Evolutionary conservation across 257 asterid species (phyloP).

Genomic region (Przewalskia tangutica): DNA sequence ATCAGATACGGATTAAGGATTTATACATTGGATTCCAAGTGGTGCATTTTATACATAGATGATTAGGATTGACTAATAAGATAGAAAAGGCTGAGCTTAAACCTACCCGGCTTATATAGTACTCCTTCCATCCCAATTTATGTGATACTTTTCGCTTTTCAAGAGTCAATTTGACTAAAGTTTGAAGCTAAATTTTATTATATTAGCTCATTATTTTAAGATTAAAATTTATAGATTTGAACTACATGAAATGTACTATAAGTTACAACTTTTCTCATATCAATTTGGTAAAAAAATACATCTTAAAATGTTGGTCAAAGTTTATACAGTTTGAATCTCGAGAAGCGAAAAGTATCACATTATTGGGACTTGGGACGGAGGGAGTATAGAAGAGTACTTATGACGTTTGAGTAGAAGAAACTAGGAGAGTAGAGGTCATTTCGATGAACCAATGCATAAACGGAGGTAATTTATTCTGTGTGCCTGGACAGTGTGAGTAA

Average conservation of each 20-base stretch:
- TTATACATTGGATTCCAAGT: not conserved
- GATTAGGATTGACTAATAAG: not conserved
- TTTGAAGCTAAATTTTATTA: too few species aligned
- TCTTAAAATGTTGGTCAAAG: too few species aligned
- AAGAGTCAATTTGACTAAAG: too few species aligned
- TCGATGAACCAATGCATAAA: not conserved
- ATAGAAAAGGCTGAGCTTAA: not conserved
- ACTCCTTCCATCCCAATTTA: too few species aligned
- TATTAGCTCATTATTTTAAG: too few species aligned
- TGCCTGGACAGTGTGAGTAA: not conserved
- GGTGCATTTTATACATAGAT: not conserved
- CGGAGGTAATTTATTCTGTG: not conserved
- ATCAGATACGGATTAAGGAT: not conserved
- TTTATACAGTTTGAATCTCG: too few species aligned
- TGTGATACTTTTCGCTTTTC: too few species aligned
- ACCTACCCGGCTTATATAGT: not conserved
- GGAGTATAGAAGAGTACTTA: not conserved
- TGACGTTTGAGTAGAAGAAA: not conserved
- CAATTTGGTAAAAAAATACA: too few species aligned
- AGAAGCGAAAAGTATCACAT: slow-evolving; percentile 25
- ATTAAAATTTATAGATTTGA: too few species aligned
- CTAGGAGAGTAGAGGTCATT: not conserved
- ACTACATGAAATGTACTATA: too few species aligned
- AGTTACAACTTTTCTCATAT: too few species aligned
- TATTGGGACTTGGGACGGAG: too few species aligned